Conservation (phyloP, 495 filamentous ascomycete species). For the Aspergillus diversus region DNA sequence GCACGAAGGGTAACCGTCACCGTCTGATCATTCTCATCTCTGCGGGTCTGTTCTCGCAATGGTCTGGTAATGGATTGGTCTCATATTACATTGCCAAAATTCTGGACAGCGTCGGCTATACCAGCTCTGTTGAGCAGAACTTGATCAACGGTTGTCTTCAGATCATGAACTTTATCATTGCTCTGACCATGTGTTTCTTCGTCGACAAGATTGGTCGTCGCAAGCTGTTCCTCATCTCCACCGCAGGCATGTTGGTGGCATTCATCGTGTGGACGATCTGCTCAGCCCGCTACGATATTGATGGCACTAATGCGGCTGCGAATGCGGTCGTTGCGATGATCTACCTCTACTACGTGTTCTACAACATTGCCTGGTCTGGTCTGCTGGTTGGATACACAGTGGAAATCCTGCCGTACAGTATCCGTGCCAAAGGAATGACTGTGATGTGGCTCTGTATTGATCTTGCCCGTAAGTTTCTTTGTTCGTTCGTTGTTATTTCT, state of each 20-base stretch:
- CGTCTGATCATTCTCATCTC: conserved; percentile 60
- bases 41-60: conserved; percentile 63
- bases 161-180: conserved; percentile 53
- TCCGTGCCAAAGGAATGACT: conserved; percentile 73
- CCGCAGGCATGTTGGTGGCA: conserved; percentile 60
- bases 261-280: conserved; percentile 64
- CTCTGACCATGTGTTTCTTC: conserved; percentile 56
- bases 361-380: conserved; percentile 64
- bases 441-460: conserved; percentile 65
- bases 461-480: conserved; percentile 25
- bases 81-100: conserved; percentile 64
- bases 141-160: conserved; percentile 35
- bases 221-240: conserved; percentile 59
- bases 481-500: background rate
- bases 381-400: conserved; percentile 67
- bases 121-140: conserved; percentile 50
- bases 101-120: conserved; percentile 60
- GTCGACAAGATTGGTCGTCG: conserved; percentile 65
- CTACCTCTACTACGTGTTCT: conserved; percentile 61
- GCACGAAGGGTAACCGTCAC: conserved; percentile 70
- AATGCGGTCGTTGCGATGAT: conserved; percentile 61
- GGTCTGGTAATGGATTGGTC: conserved; percentile 69
- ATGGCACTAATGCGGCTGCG: conserved; percentile 43
- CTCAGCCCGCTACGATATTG: conserved; percentile 56
- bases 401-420: conserved; percentile 68